Evolutionary conservation across 176 grass and related monocot genomes (phyloP), one percentile per base, ranked within the genome.

Genomic region (Themeda triandra): DNA sequence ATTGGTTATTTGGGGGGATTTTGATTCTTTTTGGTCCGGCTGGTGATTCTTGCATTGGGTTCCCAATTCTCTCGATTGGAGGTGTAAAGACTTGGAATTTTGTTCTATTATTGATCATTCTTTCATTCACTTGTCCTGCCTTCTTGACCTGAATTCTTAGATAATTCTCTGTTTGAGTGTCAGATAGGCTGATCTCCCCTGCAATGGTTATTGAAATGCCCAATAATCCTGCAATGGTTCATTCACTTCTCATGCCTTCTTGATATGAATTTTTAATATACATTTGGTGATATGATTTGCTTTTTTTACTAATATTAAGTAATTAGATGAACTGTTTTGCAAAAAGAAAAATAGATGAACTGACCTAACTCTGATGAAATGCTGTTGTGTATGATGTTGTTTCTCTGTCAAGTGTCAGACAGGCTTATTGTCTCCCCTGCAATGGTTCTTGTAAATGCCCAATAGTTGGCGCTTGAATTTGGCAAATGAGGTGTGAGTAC

Each of bases 1-100:
- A 87, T 90, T 87, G 30, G 69, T 90, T 80, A 75, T 80, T 90
- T 59, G 44, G 73, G 71, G 69, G 69, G 58, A 1, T 66, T 86
- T 90, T 60, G 29, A 83, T 90, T 83, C 66, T 90, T 86, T 90
- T 60, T 71, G 46, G 68, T 40, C 15, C 2, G 46, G 79, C 46
- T 5, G 46, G 83, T 66, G 58, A 78, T 83, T 83, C 46, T 56
- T 74, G 45, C 42, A 13, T 14, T 45, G 44, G 80, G 67, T 51
- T 69, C 39, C 75, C 80, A 83, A 53, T 80, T 87, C 45, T 64
- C 18, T 80, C 13, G 24, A 80, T 90, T 59, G 24, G 60, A 60
- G 18, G n/a, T 31, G 60, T 46, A 63, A 81, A 53, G 68, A 80
- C 69, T 17, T 80, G 74, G 30, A 28, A 17, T 80, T 87, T 90